A percentile compares a stretch with the other conserved stretches of the same genome.
phyloP scores from a whole-genome alignment of 805 yeast genomes.

The Schwanniomyces occidentalis region DNA sequence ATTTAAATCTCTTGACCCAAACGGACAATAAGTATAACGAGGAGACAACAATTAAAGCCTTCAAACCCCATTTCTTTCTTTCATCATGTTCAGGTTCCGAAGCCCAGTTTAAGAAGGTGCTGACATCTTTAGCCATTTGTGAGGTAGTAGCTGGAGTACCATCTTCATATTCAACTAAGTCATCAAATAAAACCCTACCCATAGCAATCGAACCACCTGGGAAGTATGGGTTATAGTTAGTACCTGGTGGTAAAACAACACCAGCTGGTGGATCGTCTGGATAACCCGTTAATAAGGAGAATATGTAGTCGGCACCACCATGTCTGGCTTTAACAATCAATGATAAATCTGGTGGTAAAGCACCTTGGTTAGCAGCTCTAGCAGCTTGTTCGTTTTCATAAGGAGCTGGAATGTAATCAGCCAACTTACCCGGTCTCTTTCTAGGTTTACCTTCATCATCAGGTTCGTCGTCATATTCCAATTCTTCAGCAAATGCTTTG shows the following conservation, averaged over 20 bases:
- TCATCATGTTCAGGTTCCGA: conserved; percentile 98
- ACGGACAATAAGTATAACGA: conserved; percentile 78
- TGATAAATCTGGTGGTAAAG: conserved; percentile 96
- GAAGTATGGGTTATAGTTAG: conserved; percentile 99
- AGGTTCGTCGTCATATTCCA: conserved; percentile 96
- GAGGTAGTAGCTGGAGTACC: conserved; percentile 98
- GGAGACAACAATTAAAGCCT: conserved; percentile 80
- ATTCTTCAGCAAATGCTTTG: conserved; percentile 91
- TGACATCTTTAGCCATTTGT: conserved; percentile 99
- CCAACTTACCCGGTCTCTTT: conserved; percentile 97
- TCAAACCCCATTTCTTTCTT: conserved; percentile 94
- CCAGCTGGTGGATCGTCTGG: conserved; percentile 99
- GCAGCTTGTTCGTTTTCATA: conserved; percentile 99
- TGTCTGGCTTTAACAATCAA: conserved; percentile 98
- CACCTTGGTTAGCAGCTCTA: conserved; percentile 99
- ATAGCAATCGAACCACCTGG: conserved; percentile 99
- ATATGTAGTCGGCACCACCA: conserved; percentile 95
- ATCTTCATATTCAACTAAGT: conserved; percentile 96
- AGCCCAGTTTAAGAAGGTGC: conserved; percentile 96
- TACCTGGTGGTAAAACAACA: conserved; percentile 86
- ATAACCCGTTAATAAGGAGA: conserved; percentile 93
- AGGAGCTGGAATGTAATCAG: conserved; percentile 93
- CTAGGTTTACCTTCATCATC: conserved; percentile 96
- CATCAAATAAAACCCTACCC: conserved; percentile 98
- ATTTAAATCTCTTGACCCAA: conserved; percentile 96